These are phyloP conservation scores for Pulicaria dysenterica DNA, from an alignment of 129 eudicot genomes.

Conservation along the genomic window DNA sequence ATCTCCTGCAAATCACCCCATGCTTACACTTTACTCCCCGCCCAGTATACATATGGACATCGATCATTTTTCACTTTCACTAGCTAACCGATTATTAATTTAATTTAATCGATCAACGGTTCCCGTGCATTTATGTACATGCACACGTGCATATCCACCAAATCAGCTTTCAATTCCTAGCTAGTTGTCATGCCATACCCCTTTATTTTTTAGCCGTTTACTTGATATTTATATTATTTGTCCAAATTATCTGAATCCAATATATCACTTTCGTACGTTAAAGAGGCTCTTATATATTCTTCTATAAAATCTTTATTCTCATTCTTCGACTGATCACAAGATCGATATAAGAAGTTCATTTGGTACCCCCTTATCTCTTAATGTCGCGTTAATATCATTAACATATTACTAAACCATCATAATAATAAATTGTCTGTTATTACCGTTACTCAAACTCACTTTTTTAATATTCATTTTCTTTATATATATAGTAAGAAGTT, in stretches of 20 bases:
- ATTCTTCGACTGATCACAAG: too few relatives aligned
- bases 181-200: conserved; percentile 39
- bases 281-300: too few relatives aligned
- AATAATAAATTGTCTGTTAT: too few relatives aligned
- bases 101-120: conserved; percentile 35
- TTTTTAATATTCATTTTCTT: too few relatives aligned
- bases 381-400: too few relatives aligned
- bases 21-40: background rate
- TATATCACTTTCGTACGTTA: background rate
- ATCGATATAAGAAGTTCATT: too few relatives aligned
- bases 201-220: background rate
- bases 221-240: background rate
- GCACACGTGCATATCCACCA: conserved; percentile 17
- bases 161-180: background rate
- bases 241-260: conserved; percentile 11
- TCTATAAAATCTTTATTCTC: too few relatives aligned
- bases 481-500: too few relatives aligned
- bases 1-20: conserved; percentile 31
- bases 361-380: too few relatives aligned
- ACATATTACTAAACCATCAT: too few relatives aligned
- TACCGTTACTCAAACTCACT: too few relatives aligned
- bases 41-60: conserved; percentile 13
- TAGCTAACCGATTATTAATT: conserved; percentile 3
- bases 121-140: background rate
- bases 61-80: conserved; percentile 20